Evolutionary conservation across 768 basidiomycete species (phyloP), one percentile per base, ranked within the genome.

Genomic region (Serendipita vermifera): DNA sequence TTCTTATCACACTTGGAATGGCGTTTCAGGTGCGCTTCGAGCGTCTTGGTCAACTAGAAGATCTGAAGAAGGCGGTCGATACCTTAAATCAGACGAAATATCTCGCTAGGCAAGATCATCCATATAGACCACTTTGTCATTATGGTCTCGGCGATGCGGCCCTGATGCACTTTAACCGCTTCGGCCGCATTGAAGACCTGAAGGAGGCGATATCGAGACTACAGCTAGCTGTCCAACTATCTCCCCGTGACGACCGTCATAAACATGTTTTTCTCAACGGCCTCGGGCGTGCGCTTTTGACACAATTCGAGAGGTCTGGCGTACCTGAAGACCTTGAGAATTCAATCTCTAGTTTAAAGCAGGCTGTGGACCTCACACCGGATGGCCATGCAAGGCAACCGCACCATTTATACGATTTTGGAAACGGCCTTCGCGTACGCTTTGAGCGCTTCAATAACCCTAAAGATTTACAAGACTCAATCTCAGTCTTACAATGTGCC

Each of bases 21-120:
- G 36, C 36, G 36, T 38, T 13, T 1, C 36, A 38, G 36, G 36
- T 31, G 58, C 64, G 57, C 22, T 71, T 64, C 59, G 62, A 66
- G 32, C 26, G 55, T 15, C 57, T 64, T 3, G 62, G 66, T 2
- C 55, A 62, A 9, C 35, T 57, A 17, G 55, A 58, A 46, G 67
- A 70, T 55, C 33, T 72, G 29, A 60, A 69, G 40, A 31, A 58
- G 33, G 59, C 61, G 1, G 64, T 64, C 14, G 36, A 46, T 3
- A n/a, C 26, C n/a, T 54, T 58, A n/a, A 17, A 59, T 26, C 33
- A 54, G 27, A 60, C 61, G 9, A 51, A 65, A 5, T 4, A 56
- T 33, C 24, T 61, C 14, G 55, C 58, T 38, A 59, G 62, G 33
- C 35, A 60, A 22, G 56, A 48, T 22, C 36, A 38, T 38, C 36